Evolutionary conservation across 1,139 yeast species (phyloP).

Genomic region (Yamadazyma pseudoaaseri): DNA sequence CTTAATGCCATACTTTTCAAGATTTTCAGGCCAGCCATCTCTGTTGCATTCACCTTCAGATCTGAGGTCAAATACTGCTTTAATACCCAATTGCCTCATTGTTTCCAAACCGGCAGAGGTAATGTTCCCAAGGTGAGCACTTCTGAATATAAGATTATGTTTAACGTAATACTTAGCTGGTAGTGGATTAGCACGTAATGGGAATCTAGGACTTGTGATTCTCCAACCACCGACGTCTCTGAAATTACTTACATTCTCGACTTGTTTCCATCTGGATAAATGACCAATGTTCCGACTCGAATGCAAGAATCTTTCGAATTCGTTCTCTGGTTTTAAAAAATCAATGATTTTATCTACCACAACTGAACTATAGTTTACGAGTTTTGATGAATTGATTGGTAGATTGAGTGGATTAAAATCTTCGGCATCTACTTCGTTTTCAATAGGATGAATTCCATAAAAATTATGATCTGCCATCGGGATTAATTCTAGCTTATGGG

Average conservation of each 20-base stretch:
- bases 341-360: slow-evolving; percentile 54
- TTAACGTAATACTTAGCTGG: slow-evolving; percentile 41
- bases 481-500: slow-evolving; percentile 58
- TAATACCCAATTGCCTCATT: slow-evolving; percentile 47
- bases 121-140: slow-evolving; percentile 58
- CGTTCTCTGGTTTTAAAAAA: slow-evolving; percentile 51
- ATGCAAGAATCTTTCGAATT: slow-evolving; percentile 51
- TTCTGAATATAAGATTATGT: slow-evolving; percentile 57
- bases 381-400: slow-evolving; percentile 44
- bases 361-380: slow-evolving; percentile 55
- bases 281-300: slow-evolving; percentile 35
- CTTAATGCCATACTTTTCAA: slow-evolving; percentile 43
- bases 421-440: slow-evolving; percentile 25
- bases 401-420: slow-evolving; percentile 35
- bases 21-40: slow-evolving; percentile 43
- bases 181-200: slow-evolving; percentile 9
- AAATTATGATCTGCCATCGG: slow-evolving; percentile 80
- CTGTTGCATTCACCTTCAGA: slow-evolving; percentile 57
- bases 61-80: slow-evolving; percentile 66
- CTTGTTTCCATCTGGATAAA: slow-evolving; percentile 54
- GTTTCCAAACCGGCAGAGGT: slow-evolving; percentile 45
- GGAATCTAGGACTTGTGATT: slow-evolving; percentile 31
- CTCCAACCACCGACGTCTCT: slow-evolving; percentile 83
- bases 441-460: slow-evolving; percentile 48
- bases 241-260: slow-evolving; percentile 71